These are phyloP conservation scores for Exophiala alcalophila DNA, from an alignment of 2,329 filamentous ascomycete species.

Conservation along the genomic window DNA sequence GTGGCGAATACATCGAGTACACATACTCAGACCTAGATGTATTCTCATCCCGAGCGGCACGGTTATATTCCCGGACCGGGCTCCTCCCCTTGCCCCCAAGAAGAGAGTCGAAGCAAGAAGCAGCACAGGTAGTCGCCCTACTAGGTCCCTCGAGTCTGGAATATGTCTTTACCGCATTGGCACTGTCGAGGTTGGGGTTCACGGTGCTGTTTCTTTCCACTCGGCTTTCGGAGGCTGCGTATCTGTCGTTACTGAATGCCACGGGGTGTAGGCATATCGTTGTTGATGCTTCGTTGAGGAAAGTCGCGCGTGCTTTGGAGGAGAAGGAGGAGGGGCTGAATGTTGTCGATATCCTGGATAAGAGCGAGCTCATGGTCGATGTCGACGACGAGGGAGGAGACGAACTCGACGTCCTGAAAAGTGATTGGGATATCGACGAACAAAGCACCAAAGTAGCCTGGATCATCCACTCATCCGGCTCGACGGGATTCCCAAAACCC, in stretches of 20 bases:
- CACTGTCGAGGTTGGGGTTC: slow-evolving; percentile 55
- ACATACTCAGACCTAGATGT: slow-evolving; percentile 19
- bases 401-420: slow-evolving; percentile 29
- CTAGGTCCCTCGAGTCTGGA: slow-evolving; percentile 24
- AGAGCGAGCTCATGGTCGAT: slow-evolving; percentile 24
- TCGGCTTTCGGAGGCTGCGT: slow-evolving; percentile 51
- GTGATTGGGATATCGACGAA: slow-evolving; percentile 33
- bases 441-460: slow-evolving; percentile 35
- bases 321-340: slow-evolving; percentile 27
- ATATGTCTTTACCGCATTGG: slow-evolving; percentile 36
- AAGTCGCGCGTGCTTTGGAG: slow-evolving; percentile 30
- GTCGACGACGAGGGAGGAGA: slow-evolving; percentile 9
- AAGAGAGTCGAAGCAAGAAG: slow-evolving; percentile 3
- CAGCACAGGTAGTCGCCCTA: slow-evolving; percentile 14
- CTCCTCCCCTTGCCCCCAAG: slow-evolving; percentile 15
- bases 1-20: slow-evolving; percentile 24
- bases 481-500: slow-evolving; percentile 49
- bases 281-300: slow-evolving; percentile 31
- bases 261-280: slow-evolving; percentile 40
- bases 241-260: slow-evolving; percentile 38
- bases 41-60: slow-evolving; percentile 11
- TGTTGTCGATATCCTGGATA: slow-evolving; percentile 33
- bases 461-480: slow-evolving; percentile 50
- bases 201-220: slow-evolving; percentile 55
- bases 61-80: slow-evolving; percentile 4